Evolutionary conservation across 768 basidiomycete species (phyloP).

Genomic region (Leccinum uliginosum): DNA sequence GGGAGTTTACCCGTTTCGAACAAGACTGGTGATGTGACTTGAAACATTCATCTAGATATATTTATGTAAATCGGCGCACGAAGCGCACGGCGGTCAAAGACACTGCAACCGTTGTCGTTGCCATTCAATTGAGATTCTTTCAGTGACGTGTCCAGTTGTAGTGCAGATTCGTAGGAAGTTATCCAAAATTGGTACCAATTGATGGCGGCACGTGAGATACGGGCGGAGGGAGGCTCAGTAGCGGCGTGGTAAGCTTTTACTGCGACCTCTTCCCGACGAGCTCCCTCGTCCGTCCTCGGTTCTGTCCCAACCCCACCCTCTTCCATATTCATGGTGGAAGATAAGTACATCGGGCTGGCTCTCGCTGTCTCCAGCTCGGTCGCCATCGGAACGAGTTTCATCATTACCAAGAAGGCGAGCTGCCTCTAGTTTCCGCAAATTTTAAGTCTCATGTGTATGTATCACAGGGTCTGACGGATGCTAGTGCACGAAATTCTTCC

Average conservation of each 20-base stretch:
- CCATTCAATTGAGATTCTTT: neutral
- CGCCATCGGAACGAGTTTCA: conserved; percentile 93
- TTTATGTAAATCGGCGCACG: neutral
- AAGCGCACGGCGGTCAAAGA: too few relatives aligned
- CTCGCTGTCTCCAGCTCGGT: conserved; percentile 82
- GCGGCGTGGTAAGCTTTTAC: conserved; percentile 2
- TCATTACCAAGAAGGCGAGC: conserved; percentile 96
- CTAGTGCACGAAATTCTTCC: conserved; percentile 52
- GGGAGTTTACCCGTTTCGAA: too few relatives aligned
- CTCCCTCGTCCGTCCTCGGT: conserved; percentile 3
- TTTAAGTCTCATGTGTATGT: conserved; percentile 9
- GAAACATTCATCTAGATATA: neutral
- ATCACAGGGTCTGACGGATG: conserved; percentile 81
- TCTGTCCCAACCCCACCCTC: neutral
- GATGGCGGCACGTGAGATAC: conserved; percentile 17
- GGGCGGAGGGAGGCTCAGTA: neutral
- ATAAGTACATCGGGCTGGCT: conserved; percentile 92
- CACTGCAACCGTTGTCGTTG: neutral
- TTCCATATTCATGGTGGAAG: conserved; percentile 61
- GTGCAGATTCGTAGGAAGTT: neutral
- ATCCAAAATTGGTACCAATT: conserved; percentile 14
- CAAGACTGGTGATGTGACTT: too few relatives aligned
- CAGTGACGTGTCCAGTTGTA: neutral
- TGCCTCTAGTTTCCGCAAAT: neutral
- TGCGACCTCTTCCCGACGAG: conserved; percentile 5